Percentiles rank a stretch among this genome's conserved stretches.
Conservation (phyloP, 176 grass and related monocot species). For the Rhynchospora breviuscula region DNA sequence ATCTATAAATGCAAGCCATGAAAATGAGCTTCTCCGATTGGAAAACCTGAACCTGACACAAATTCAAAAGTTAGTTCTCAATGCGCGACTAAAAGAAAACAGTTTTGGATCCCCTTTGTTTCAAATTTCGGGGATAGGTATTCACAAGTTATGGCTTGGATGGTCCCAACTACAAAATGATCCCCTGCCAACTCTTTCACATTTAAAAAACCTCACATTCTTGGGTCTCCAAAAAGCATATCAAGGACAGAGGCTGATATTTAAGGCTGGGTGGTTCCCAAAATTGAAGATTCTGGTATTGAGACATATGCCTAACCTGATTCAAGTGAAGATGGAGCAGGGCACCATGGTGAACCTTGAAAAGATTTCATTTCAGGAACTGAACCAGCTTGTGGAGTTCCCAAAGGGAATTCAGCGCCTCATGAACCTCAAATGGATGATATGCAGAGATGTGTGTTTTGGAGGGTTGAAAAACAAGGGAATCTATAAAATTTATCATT, state of each 20-base stretch:
- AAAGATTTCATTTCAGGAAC: neutral
- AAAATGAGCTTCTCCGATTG: slow-evolving; percentile 28
- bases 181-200: slow-evolving; percentile 1
- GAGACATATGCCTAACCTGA: neutral
- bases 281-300: slow-evolving; percentile 2
- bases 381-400: neutral
- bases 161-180: slow-evolving; percentile 17
- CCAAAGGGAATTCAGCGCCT: slow-evolving; percentile 21
- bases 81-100: neutral
- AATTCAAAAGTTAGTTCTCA: slow-evolving; percentile 5
- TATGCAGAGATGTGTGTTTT: neutral
- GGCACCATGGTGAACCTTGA: slow-evolving; percentile 12
- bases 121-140: neutral
- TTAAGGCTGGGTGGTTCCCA: slow-evolving; percentile 22
- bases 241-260: neutral
- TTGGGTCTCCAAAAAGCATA: slow-evolving; percentile 23
- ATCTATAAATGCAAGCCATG: slow-evolving; percentile 10
- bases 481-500: neutral
- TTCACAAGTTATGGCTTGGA: neutral
- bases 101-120: slow-evolving; percentile 29
- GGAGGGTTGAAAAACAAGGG: neutral
- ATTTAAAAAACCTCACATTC: slow-evolving; percentile 16
- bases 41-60: neutral
- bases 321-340: slow-evolving; percentile 15
- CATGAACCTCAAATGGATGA: neutral